phyloP scores from a whole-genome alignment of 2,329 filamentous ascomycete genomes.

The Pseudopithomyces chartarum region DNA sequence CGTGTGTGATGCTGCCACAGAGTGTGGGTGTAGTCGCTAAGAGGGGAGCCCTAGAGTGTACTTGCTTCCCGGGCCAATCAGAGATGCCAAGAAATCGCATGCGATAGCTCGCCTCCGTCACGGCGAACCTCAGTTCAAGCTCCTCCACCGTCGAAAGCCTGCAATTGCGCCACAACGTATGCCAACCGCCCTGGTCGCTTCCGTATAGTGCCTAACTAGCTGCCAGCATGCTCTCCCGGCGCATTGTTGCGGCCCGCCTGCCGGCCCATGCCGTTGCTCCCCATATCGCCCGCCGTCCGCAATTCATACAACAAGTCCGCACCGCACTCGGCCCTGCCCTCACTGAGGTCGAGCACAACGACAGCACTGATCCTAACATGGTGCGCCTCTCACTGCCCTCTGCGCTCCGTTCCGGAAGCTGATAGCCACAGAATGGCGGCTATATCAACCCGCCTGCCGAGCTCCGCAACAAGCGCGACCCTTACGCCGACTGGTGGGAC shows the following conservation, averaged over 20 bases:
- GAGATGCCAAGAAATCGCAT: neutral
- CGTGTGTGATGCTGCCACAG: too few relatives aligned
- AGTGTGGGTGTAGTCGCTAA: neutral
- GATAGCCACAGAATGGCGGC: slow-evolving; percentile 71
- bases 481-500: slow-evolving; percentile 94
- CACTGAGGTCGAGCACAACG: slow-evolving; percentile 45
- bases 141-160: slow-evolving; percentile 22
- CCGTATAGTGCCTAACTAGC: slow-evolving; percentile 48
- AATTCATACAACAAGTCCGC: slow-evolving; percentile 44
- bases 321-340: slow-evolving; percentile 41
- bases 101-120: slow-evolving; percentile 33
- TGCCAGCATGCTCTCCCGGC: slow-evolving; percentile 49
- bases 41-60: neutral
- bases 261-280: slow-evolving; percentile 44
- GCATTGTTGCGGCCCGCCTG: slow-evolving; percentile 49
- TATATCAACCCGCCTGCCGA: slow-evolving; percentile 78
- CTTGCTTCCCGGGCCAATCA: neutral
- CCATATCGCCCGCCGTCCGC: slow-evolving; percentile 32
- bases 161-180: slow-evolving; percentile 35
- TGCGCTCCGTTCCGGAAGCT: slow-evolving; percentile 11
- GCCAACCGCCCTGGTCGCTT: slow-evolving; percentile 17
- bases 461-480: slow-evolving; percentile 92
- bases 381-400: slow-evolving; percentile 51
- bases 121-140: slow-evolving; percentile 30
- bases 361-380: slow-evolving; percentile 63